Evolutionary conservation across 257 asterid genomes (phyloP), one percentile per base, ranked within the genome.

Genomic region (Lycium ferocissimum): DNA sequence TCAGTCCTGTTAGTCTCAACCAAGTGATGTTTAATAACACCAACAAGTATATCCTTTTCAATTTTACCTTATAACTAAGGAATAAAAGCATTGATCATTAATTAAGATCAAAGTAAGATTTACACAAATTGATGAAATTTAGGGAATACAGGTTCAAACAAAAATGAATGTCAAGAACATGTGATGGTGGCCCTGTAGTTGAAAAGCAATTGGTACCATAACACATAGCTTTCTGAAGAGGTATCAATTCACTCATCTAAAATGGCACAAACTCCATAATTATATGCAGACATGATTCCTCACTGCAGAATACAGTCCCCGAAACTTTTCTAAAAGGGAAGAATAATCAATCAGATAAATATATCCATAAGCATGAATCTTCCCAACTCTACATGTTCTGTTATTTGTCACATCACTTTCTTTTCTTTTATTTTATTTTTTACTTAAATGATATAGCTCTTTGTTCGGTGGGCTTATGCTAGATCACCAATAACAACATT

Each of bases 251-350:
- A 18, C 66, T 78, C 58, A 84, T 79, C 89, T n/a, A 18, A 59
- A 59, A 57, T 57, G 17, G 86, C 83, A 76, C 86, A 63, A 63
- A 85, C 26, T 82, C 81, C 86, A 53, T 72, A 83, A 83, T 83
- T 76, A 54, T 65, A 70, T 81, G 40, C 63, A 76, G 79, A 65
- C 84, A 78, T 86, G 84, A 86, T 86, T 83, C 86, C 67, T 79
- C 61, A 82, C 71, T 26, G 33, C 33, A 26, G 33, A 26, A 26
- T 26, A 26, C 33, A 26, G 33, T 26, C 33, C 33, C 33, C 37
- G 38, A 15, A n/a, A 35, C 79, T 70, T 80, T 83, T 86, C 66
- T 66, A 47, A 59, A 79, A 86, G 80, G 82, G 2, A 59, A 79
- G 87, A 83, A 86, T 78, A 86, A 76, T 69, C 81, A 86, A 22